Conservation (phyloP, 192 early-diverging fungal species). For the Endogone sp. region DNA sequence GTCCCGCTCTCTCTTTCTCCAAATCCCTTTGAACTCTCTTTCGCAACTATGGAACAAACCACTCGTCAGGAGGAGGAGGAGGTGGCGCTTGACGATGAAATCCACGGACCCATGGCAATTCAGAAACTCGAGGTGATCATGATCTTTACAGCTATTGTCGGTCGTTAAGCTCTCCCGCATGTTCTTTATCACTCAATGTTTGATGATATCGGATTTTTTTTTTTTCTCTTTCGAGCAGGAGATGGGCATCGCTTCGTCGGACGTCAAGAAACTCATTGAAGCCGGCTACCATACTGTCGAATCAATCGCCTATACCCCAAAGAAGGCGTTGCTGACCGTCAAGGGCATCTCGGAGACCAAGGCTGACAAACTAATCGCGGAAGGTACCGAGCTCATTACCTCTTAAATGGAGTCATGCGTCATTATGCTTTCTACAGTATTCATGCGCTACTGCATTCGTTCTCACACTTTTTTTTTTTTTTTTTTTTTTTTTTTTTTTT, state of each 20-base stretch:
- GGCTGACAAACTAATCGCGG: conserved; percentile 88
- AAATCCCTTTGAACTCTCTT: too few relatives aligned
- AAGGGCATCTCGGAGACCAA: conserved; percentile 97
- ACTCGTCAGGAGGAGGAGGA: conserved; percentile 37
- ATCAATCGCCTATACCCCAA: conserved; percentile 88
- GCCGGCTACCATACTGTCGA: conserved; percentile 92
- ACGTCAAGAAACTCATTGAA: conserved; percentile 82
- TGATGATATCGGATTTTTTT: too few relatives aligned
- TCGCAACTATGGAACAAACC: conserved; percentile 13
- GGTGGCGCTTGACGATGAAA: conserved; percentile 44
- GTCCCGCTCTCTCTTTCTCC: too few relatives aligned
- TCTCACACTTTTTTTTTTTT: too few relatives aligned
- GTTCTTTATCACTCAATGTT: conserved; percentile 7
- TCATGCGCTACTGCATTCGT: background rate
- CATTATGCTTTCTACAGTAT: too few relatives aligned
- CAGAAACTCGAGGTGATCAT: conserved; percentile 47
- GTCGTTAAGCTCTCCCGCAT: background rate
- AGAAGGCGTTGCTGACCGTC: conserved; percentile 78
- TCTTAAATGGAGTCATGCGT: background rate
- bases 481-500: conserved; percentile 23
- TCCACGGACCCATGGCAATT: conserved; percentile 46
- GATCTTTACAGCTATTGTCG: background rate
- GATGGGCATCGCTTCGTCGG: conserved; percentile 61
- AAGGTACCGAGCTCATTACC: conserved; percentile 51
- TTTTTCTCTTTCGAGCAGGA: conserved; percentile 55